phyloP scores from a whole-genome alignment of 2,329 filamentous ascomycete species.

The Phialophora chinensis region DNA sequence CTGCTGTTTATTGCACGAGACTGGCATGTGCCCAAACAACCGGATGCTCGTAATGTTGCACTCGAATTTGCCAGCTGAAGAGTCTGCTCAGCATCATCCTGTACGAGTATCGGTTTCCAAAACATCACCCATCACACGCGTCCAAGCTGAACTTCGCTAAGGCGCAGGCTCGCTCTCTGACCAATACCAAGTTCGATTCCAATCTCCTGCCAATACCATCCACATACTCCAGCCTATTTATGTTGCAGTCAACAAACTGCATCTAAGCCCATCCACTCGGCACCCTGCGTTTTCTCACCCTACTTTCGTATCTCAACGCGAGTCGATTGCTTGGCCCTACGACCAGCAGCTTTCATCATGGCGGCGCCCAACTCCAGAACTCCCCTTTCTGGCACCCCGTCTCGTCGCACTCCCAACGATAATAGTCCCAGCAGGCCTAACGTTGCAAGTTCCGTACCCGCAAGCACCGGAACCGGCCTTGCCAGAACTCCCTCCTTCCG shows the following conservation, averaged over 20 bases:
- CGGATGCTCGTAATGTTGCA: background rate
- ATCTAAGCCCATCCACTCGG: slow-evolving; percentile 3
- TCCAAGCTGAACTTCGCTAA: slow-evolving; percentile 20
- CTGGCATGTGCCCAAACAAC: slow-evolving; percentile 15
- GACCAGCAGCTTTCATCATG: slow-evolving; percentile 27
- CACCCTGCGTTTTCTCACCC: slow-evolving; percentile 3
- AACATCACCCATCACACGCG: slow-evolving; percentile 16
- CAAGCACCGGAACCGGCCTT: slow-evolving; percentile 66
- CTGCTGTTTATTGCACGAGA: slow-evolving; percentile 10
- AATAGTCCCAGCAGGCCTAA: slow-evolving; percentile 32
- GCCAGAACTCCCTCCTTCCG: slow-evolving; percentile 62
- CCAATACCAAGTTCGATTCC: slow-evolving; percentile 26
- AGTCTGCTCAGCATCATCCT: slow-evolving; percentile 3
- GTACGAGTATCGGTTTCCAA: slow-evolving; percentile 12
- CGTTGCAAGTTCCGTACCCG: slow-evolving; percentile 27
- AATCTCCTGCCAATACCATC: slow-evolving; percentile 26
- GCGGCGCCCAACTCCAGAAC: slow-evolving; percentile 35
- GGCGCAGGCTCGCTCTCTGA: slow-evolving; percentile 30
- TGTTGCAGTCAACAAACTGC: slow-evolving; percentile 22
- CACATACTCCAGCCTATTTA: slow-evolving; percentile 23
- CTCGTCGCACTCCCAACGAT: slow-evolving; percentile 39
- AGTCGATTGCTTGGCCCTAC: slow-evolving; percentile 7
- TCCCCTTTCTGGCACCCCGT: slow-evolving; percentile 37
- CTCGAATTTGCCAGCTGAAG: slow-evolving; percentile 2
- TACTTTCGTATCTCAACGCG: slow-evolving; percentile 10